Evolutionary conservation across 2,329 filamentous ascomycete genomes (phyloP), one percentile per base, ranked within the genome.

Genomic region (Xylaria arbuscula): DNA sequence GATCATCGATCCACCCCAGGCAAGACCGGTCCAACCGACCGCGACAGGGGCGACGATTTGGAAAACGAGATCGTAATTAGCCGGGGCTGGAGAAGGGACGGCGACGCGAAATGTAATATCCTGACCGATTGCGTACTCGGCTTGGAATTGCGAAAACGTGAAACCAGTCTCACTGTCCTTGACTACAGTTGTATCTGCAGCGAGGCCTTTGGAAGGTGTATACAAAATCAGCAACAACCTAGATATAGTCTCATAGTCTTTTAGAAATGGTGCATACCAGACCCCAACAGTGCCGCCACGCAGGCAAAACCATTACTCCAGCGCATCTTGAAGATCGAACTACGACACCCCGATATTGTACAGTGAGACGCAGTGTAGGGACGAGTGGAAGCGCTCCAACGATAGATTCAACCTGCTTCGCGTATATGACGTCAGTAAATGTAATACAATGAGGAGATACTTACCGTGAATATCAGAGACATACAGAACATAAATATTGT

Each of bases 1-100:
- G 0, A 81, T 80, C 84, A 85, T 85, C 40, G 80, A 79, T 3
- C 83, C 83, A n/a, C 83, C 83, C 83, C 83, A 85, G 15, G 83
- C 80, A 24, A 85, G 76, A 1, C 83, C 84, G 9, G 81, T 80
- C 83, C 84, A 86, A 64, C 83, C 83, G 54, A 83, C 79, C 1
- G 76, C 73, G n/a, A 76, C 76, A 15, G 83, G 83, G 0, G 82
- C 80, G 2, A 81, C 76, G 53, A 85, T 79, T 71, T 85, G 83
- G 24, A 84, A 47, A 5, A 84, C 80, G 11, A 78, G 76, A 63
- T 84, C 82, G 66, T 81, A 84, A 0, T 75, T 67, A 3, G 58
- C 70, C 0, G 75, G 15, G 2, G 78, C 73, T 0, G 73, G 74
- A 11, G 66, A 73, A 3, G 82, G 82, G 13, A 84, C 73, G 11